phyloP scores from a whole-genome alignment of 495 filamentous ascomycete species.

The Durotheca rogersii region DNA sequence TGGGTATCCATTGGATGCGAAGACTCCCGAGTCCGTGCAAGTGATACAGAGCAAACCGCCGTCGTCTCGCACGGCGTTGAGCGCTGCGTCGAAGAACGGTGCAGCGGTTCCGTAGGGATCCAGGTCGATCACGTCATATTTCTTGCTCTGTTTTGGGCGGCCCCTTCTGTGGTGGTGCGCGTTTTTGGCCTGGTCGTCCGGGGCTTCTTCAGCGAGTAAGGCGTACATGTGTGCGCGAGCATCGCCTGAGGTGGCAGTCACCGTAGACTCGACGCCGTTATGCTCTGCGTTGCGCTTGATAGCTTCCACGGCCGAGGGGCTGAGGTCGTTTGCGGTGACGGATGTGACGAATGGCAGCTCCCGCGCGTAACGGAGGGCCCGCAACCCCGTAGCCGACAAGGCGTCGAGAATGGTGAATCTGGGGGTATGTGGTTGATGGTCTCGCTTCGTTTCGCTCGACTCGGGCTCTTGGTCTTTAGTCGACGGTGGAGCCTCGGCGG shows the following conservation, averaged over 20 bases:
- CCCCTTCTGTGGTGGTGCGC: conserved; percentile 28
- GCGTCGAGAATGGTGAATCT: conserved; percentile 87
- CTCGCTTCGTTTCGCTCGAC: conserved; percentile 17
- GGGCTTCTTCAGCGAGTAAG: conserved; percentile 46
- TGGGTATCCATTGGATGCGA: conserved; percentile 86
- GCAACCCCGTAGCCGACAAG: conserved; percentile 89
- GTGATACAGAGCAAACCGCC: conserved; percentile 92
- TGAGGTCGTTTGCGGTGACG: conserved; percentile 88
- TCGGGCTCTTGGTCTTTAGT: conserved; percentile 24
- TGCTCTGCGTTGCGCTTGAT: conserved; percentile 82
- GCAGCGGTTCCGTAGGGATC: conserved; percentile 94
- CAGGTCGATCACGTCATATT: conserved; percentile 92
- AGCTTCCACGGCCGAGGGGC: conserved; percentile 69
- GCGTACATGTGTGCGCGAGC: conserved; percentile 89
- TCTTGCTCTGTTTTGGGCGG: conserved; percentile 39
- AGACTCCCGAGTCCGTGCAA: conserved; percentile 92
- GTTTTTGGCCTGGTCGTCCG: conserved; percentile 27
- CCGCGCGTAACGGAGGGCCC: conserved; percentile 86
- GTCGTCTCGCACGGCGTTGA: conserved; percentile 76
- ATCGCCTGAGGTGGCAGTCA: conserved; percentile 72
- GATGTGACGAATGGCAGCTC: conserved; percentile 82
- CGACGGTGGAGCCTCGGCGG: conserved; percentile 3
- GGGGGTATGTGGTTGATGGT: conserved; percentile 11
- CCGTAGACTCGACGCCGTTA: conserved; percentile 69
- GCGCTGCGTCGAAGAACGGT: conserved; percentile 85